phyloP scores from a whole-genome alignment of 139 green algal genomes.

The Haematococcus lacustris region DNA sequence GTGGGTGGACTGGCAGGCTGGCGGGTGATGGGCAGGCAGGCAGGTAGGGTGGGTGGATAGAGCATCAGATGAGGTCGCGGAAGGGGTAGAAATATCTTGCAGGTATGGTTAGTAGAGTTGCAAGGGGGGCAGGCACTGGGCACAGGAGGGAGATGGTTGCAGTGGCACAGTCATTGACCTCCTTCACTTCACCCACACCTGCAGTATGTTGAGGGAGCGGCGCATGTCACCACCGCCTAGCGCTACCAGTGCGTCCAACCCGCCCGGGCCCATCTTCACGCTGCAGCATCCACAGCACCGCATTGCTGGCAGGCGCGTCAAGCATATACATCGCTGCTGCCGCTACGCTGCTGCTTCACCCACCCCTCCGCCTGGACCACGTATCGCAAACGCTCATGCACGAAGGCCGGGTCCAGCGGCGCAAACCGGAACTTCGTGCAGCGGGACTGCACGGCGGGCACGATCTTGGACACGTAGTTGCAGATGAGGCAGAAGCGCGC shows the following conservation, averaged over 20 bases:
- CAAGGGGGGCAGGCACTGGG: too few relatives aligned
- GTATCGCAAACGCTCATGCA: conserved; percentile 65
- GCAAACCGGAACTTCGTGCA: conserved; percentile 94
- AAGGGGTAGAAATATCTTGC: too few relatives aligned
- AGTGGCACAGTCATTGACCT: too few relatives aligned
- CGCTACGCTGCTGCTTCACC: too few relatives aligned
- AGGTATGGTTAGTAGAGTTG: too few relatives aligned
- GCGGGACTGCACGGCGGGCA: conserved; percentile 91
- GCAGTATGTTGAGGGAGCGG: conserved; percentile 91
- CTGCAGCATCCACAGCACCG: too few relatives aligned
- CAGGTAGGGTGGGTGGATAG: too few relatives aligned
- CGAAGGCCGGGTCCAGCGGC: conserved; percentile 65
- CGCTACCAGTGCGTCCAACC: conserved; percentile 73
- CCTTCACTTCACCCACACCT: conserved; percentile 50
- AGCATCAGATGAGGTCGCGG: too few relatives aligned
- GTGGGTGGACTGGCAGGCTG: neutral
- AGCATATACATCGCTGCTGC: too few relatives aligned
- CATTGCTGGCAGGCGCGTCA: too few relatives aligned
- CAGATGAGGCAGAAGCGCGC: conserved; percentile 98
- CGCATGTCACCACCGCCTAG: conserved; percentile 91
- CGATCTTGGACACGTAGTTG: conserved; percentile 98
- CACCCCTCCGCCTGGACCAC: conserved; percentile 79
- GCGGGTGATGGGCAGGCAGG: too few relatives aligned
- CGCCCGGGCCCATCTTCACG: conserved; percentile 49
- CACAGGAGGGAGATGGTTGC: too few relatives aligned